phyloP scores from a whole-genome alignment of 371 early-diverging fungal species.

The Zychaea mexicana region DNA sequence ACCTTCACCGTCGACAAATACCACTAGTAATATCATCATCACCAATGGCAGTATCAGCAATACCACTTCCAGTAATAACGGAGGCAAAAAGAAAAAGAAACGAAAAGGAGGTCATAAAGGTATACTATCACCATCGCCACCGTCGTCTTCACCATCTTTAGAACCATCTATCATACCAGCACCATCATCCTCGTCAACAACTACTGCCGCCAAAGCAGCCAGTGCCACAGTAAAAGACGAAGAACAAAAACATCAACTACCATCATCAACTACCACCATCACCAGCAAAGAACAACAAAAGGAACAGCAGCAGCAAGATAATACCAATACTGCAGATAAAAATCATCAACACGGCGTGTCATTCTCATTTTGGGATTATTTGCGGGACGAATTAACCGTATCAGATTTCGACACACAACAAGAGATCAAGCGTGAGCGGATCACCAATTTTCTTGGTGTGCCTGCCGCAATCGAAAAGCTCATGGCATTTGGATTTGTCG shows the following conservation, averaged over 20 bases:
- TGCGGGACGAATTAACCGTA: conserved; percentile 71
- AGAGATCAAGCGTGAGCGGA: conserved; percentile 81
- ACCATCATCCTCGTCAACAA: neutral
- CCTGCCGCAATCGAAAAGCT: conserved; percentile 86
- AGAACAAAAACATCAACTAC: neutral
- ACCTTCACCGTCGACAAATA: neutral
- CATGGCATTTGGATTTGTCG: conserved; percentile 86
- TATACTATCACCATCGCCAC: neutral
- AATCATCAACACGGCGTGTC: conserved; percentile 12
- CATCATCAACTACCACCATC: neutral
- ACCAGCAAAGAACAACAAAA: neutral
- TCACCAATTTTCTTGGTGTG: conserved; percentile 81
- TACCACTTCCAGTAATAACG: neutral
- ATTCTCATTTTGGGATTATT: conserved; percentile 59
- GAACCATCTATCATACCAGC: neutral
- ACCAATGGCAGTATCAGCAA: neutral
- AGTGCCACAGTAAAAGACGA: neutral
- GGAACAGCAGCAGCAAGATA: neutral
- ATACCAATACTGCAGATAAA: no score
- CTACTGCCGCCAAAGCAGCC: neutral
- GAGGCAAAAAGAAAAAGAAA: conserved; percentile 1
- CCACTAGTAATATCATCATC: neutral
- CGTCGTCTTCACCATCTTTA: neutral
- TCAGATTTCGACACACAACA: conserved; percentile 74
- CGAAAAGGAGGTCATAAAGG: neutral